Base-by-base conservation (phyloP, 2,329 filamentous ascomycete species). In the Ophiostoma triangulosporum region DNA sequence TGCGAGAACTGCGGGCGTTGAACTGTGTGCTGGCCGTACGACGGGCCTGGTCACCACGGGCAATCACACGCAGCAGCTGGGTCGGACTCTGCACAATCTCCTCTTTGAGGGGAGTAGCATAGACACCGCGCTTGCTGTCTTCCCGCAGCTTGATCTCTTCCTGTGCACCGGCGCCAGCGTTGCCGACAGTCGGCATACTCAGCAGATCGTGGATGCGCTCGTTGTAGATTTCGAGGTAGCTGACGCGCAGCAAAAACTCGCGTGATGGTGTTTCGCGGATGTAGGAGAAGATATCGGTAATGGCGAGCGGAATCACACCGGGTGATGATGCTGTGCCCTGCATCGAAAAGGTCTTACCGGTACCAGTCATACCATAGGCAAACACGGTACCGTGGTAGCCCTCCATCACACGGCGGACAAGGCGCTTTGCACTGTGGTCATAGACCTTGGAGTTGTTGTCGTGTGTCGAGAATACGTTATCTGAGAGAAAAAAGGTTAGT, bases 281-380 rank as follows among this genome's bases (percentile, higher is more conserved):
- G 67, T 96, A 98, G 0, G 93, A 97, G 68, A 98, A 98, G 51
- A 98, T 98, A 65, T 98, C 93, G 58, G 93, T 97, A 62, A 98
- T 97, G 36, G 93, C 93, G 36, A 97, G 75, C 6, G 93, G 93
- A 54, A 98, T 98, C 27, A 98, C 93, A 70, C 93, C 93, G 1
- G 93, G 93, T 36, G 89, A 95, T 3, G 87, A 88, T 46, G 90
- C 89, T 11, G 93, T 98, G 61, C 93, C 93, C 72, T 98, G 93
- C 93, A 98, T 98, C 36, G 91, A 97, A 67, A 97, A 98, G 0
- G 93, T 98, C 72, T 98, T 98, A 61, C 93, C 93, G 0, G 93
- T 97, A 57, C 93, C 93, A 4, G 93, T 98, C 90, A 97, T 97
- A 64, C 93, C 93, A 66, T 98, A 98, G 17, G 91, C 91, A 66